phyloP scores from a whole-genome alignment of 2,329 filamentous ascomycete genomes.

The Myriosclerotinia curreyana region DNA sequence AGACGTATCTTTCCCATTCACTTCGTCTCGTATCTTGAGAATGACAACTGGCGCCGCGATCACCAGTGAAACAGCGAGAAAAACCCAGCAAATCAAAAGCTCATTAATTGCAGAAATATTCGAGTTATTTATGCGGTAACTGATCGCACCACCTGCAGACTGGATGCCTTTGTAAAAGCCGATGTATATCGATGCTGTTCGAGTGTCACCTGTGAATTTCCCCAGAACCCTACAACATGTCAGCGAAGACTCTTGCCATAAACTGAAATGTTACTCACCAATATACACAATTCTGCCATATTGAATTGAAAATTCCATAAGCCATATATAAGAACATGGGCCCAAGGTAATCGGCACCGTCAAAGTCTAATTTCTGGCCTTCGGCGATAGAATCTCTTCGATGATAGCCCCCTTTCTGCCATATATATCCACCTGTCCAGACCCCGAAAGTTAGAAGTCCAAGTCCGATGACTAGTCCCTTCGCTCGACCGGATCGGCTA shows the following conservation, averaged over 20 bases:
- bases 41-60: slow-evolving; percentile 75
- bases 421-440: slow-evolving; percentile 79
- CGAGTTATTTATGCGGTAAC: slow-evolving; percentile 63
- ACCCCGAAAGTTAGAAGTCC: slow-evolving; percentile 69
- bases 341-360: slow-evolving; percentile 61
- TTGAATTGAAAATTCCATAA: slow-evolving; percentile 82
- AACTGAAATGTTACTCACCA: slow-evolving; percentile 52
- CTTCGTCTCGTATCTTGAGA: slow-evolving; percentile 54
- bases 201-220: slow-evolving; percentile 80
- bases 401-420: slow-evolving; percentile 58
- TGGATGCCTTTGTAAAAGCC: slow-evolving; percentile 87
- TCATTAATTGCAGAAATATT: slow-evolving; percentile 64
- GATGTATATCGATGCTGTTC: slow-evolving; percentile 83
- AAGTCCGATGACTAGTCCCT: slow-evolving; percentile 39
- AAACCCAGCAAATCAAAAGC: slow-evolving; percentile 71
- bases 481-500: slow-evolving; percentile 64
- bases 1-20: background rate
- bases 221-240: slow-evolving; percentile 69
- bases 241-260: slow-evolving; percentile 15
- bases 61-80: slow-evolving; percentile 67
- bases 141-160: slow-evolving; percentile 75
- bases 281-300: slow-evolving; percentile 85
- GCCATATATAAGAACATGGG: slow-evolving; percentile 89
- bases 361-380: slow-evolving; percentile 55
- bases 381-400: slow-evolving; percentile 40